phyloP scores from a whole-genome alignment of 495 filamentous ascomycete genomes.

The Bathelium albidoporum region DNA sequence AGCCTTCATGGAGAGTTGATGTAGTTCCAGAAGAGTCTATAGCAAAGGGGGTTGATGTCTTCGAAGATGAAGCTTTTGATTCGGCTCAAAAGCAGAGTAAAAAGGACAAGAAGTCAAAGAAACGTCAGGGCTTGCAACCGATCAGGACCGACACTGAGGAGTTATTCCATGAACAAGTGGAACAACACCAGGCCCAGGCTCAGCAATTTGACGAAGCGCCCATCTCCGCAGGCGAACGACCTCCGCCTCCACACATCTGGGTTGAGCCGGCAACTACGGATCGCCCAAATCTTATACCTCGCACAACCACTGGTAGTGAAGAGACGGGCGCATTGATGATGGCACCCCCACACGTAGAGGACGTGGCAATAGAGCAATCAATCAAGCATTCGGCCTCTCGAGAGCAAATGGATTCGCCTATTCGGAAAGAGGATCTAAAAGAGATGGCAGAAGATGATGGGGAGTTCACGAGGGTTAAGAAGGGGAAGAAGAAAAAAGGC shows the following conservation, averaged over 20 bases:
- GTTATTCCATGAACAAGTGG: not conserved
- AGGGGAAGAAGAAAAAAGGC: not conserved
- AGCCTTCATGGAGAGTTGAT: not conserved
- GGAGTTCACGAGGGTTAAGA: not conserved
- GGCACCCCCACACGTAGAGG: not conserved
- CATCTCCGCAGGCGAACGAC: not conserved
- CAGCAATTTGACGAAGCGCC: not conserved
- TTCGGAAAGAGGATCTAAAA: not conserved
- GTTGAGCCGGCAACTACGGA: not conserved
- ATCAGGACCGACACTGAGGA: not conserved
- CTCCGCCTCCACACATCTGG: not conserved
- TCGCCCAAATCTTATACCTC: not conserved
- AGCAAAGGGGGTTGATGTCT: not conserved
- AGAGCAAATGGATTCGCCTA: not conserved
- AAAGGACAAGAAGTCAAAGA: not conserved
- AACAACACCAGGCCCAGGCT: not conserved
- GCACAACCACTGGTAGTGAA: not conserved
- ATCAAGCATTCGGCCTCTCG: not conserved
- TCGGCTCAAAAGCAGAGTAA: not conserved
- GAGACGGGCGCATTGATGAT: constrained; percentile 3
- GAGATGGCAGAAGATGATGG: constrained; percentile 1
- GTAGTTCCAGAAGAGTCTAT: not conserved
- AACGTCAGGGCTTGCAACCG: not conserved
- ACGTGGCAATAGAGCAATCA: not conserved
- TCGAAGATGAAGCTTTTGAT: not conserved